These are phyloP conservation scores for Colletotrichum godetiae DNA, from an alignment of 2,329 filamentous ascomycete species.

Conservation along the genomic window DNA sequence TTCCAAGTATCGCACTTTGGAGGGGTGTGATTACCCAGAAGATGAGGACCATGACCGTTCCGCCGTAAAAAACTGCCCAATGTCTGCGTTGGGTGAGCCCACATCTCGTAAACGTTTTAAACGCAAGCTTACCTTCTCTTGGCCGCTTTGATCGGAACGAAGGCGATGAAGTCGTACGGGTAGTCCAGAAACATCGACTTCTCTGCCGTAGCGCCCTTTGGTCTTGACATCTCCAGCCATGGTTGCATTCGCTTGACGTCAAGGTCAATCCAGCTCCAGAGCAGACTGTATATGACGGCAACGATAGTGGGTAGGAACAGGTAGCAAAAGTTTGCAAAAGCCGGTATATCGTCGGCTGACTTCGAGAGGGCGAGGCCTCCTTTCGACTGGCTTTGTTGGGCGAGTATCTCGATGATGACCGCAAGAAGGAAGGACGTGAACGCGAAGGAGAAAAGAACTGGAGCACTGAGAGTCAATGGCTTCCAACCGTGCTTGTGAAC, in stretches of 20 bases:
- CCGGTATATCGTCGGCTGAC: conserved; percentile 46
- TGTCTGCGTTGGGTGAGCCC: conserved; percentile 49
- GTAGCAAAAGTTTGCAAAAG: conserved; percentile 51
- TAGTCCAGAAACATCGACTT: conserved; percentile 66
- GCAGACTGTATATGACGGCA: conserved; percentile 64
- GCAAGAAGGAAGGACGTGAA: conserved; percentile 53
- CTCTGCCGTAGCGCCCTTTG: conserved; percentile 52
- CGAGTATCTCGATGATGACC: conserved; percentile 55
- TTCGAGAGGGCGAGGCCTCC: conserved; percentile 52
- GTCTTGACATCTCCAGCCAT: conserved; percentile 66
- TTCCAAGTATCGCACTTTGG: conserved; percentile 66
- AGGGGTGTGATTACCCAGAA: conserved; percentile 67
- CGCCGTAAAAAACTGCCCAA: conserved; percentile 63
- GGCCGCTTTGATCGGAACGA: conserved; percentile 45
- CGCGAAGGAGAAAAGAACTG: conserved; percentile 51
- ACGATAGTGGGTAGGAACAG: conserved; percentile 65
- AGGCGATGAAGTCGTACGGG: conserved; percentile 52
- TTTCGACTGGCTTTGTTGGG: conserved; percentile 49
- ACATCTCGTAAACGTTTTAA: no score
- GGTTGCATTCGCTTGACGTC: conserved; percentile 70
- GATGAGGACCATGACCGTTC: conserved; percentile 59
- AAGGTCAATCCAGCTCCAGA: conserved; percentile 71
- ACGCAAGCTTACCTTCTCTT: conserved; percentile 43
- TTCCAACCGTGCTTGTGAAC: conserved; percentile 46
- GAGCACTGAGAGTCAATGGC: conserved; percentile 47